Base-by-base conservation (phyloP, 352 stramenopile species). In the Phytophthora hibernalis region DNA sequence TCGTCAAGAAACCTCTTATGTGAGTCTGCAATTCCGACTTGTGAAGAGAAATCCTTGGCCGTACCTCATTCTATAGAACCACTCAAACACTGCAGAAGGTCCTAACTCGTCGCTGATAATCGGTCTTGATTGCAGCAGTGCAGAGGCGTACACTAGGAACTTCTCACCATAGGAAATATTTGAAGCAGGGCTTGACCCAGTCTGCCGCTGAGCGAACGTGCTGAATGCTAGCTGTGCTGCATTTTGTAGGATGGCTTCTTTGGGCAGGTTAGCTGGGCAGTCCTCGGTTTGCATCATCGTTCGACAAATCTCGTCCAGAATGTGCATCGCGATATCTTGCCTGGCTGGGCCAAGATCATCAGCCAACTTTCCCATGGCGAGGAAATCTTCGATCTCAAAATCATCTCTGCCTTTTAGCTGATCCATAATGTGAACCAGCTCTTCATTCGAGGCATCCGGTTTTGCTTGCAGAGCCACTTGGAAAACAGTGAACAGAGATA, bases 61-160 rank as follows among this genome's bases (percentile, higher is more conserved):
- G 30, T 74, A 95, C 86, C 84, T 89, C 70, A 86, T 92, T 24
- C 70, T 66, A 61, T 87, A 95, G 44, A 95, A 95, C 86, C 86
- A 95, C 49, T 88, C 74, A 21, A 90, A 85, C 1, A 88, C 75
- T 15, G 82, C 72, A 31, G 77, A 51, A 24, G 83, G 64, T 18
- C 78, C 80, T 38, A 87, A 54, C 10, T 35, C 40, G 31, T 37
- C 28, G n/a, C n/a, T 11, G 5, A 12, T 47, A 38, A 33, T 42
- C 12, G 42, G 15, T 31, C 49, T 75, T 55, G 70, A 37, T 54
- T 80, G 33, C 20, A 90, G 38, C n/a, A 91, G 55, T 20, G 74
- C 70, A 2, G 64, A 60, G 11, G 64, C 57, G 13, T 91, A 93
- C 20, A 60, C 68, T 35, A 76, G 16, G 8, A 91, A 84, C 31